Base-by-base conservation (phyloP, 2,329 filamentous ascomycete species). In the Fusarium brevicatenulatum region DNA sequence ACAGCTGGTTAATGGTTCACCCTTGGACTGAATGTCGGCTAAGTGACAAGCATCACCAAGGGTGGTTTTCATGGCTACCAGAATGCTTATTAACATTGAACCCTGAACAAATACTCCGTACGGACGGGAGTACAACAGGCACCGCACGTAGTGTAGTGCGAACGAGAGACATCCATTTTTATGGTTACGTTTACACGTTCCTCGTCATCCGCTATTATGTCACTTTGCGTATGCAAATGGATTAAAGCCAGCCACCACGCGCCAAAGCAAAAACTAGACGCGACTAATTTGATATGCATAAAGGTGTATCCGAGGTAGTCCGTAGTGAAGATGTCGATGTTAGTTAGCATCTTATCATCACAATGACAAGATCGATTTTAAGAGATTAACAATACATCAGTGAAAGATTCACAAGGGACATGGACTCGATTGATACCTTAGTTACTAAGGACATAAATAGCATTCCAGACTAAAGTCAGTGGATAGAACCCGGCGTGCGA, bases 211-310 rank as follows among this genome's bases (percentile, higher is more conserved):
- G 32, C 40, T 52, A 15, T 68, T 42, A 62, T 66, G 57, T 43
- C 47, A 63, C 68, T 28, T 52, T 68, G 23, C 52, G 39, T 40
- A 42, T 42, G 30, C 21, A 52, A 65, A 71, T 67, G 47, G 42
- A 42, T 37, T 23, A 43, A 39, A 59, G 54, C 37, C 66, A 70
- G 63, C 68, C 63, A 68, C 39, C 39, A 28, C 23, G 40, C 68
- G 47, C 63, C 62, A 71, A 68, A 66, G 39, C 32, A 44, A 53
- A 63, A 34, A 44, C 56, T 67, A 55, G 34, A 58, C 47, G 62
- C 43, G 55, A 57, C 68, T 68, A 49, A 30, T 47, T 54, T 50
- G 28, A 65, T 55, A 57, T 70, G 42, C 50, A 66, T 40, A 28
- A 32, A 34, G 52, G 32, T 23, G 40, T 39, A 43, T 42, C 28